These are phyloP conservation scores for Sclerotinia trifoliorum DNA, from an alignment of 2,329 filamentous ascomycete genomes.

Conservation along the genomic window DNA sequence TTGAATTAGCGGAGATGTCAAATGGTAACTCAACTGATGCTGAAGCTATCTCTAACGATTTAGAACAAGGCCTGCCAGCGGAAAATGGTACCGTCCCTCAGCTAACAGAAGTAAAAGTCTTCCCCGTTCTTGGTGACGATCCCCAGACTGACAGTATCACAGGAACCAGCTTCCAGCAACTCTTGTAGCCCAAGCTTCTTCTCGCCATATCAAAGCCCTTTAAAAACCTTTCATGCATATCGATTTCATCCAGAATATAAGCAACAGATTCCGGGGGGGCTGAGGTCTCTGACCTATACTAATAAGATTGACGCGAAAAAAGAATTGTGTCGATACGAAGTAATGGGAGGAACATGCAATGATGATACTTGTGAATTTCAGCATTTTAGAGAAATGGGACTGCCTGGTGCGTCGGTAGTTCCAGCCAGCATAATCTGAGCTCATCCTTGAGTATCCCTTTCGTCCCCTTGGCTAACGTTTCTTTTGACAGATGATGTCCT, in stretches of 20 bases:
- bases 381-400: slow-evolving; percentile 73
- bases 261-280: slow-evolving; percentile 68
- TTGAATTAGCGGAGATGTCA: slow-evolving; percentile 17
- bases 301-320: slow-evolving; percentile 78
- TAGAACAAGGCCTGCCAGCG: slow-evolving; percentile 23
- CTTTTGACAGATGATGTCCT: slow-evolving; percentile 64
- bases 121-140: slow-evolving; percentile 23
- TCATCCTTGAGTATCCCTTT: slow-evolving; percentile 34
- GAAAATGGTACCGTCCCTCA: slow-evolving; percentile 26
- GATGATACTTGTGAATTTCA: slow-evolving; percentile 72
- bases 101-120: slow-evolving; percentile 34
- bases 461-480: slow-evolving; percentile 43
- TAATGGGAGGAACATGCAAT: slow-evolving; percentile 68
- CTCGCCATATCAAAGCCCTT: slow-evolving; percentile 76
- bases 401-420: slow-evolving; percentile 66
- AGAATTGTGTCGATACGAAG: slow-evolving; percentile 74
- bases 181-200: slow-evolving; percentile 30
- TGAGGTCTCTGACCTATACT: slow-evolving; percentile 89
- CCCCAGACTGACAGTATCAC: slow-evolving; percentile 30
- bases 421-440: slow-evolving; percentile 31
- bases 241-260: slow-evolving; percentile 82
- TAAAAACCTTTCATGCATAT: slow-evolving; percentile 81
- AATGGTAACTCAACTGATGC: slow-evolving; percentile 26
- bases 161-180: slow-evolving; percentile 25
- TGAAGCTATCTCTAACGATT: slow-evolving; percentile 27